A percentile compares a stretch with the other conserved stretches of the same genome.
These are phyloP conservation scores for Hypoxylon sp. DNA, from an alignment of 2,329 filamentous ascomycete species.

Conservation along the genomic window DNA sequence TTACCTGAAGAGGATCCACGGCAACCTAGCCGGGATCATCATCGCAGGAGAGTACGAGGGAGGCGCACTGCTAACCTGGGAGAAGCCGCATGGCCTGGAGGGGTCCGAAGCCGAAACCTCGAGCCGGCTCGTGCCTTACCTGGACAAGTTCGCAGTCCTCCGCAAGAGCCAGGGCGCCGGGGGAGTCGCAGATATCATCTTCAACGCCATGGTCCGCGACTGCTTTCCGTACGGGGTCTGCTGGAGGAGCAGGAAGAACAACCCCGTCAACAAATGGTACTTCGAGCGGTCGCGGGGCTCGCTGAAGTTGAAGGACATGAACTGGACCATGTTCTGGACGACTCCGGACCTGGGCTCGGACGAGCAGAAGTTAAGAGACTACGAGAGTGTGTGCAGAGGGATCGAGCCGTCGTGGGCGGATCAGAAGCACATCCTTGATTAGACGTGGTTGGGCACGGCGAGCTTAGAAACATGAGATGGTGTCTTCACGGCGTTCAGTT, in stretches of 20 bases:
- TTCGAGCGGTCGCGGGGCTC: conserved; percentile 90
- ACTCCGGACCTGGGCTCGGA: conserved; percentile 72
- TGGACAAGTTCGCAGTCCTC: conserved; percentile 97
- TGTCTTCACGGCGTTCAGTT: neutral
- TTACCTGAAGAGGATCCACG: conserved; percentile 84
- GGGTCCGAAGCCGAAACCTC: conserved; percentile 66
- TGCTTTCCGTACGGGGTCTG: conserved; percentile 92
- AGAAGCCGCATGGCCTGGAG: conserved; percentile 72
- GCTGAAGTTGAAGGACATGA: conserved; percentile 81
- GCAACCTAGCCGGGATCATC: conserved; percentile 88
- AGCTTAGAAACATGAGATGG: neutral
- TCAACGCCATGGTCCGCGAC: conserved; percentile 91
- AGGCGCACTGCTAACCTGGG: conserved; percentile 94
- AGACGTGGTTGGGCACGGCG: conserved; percentile 11
- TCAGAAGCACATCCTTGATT: conserved; percentile 69
- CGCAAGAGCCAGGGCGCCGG: conserved; percentile 89
- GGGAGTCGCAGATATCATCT: conserved; percentile 94
- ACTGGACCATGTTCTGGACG: conserved; percentile 99
- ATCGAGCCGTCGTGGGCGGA: conserved; percentile 74
- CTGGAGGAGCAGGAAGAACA: conserved; percentile 89
- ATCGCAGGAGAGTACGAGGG: conserved; percentile 97
- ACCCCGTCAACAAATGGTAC: conserved; percentile 99
- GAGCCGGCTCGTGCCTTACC: conserved; percentile 83
- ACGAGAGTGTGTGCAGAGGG: conserved; percentile 78
- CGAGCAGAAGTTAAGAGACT: conserved; percentile 70